These are phyloP conservation scores for Babesia ovata DNA, from an alignment of 169 alveolate genomes.

Conservation along the genomic window DNA sequence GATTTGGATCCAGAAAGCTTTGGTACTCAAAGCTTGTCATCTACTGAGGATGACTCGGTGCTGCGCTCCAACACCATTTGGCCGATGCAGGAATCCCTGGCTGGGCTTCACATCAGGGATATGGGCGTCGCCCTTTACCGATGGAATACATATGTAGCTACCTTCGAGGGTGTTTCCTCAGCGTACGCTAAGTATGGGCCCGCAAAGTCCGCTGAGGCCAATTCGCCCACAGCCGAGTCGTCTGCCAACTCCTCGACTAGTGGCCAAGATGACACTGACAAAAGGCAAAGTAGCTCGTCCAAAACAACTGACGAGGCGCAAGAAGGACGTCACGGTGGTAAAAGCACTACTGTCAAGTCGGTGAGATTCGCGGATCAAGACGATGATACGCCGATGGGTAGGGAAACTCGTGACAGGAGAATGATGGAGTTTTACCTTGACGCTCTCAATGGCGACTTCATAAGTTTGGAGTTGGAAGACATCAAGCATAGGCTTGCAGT, in stretches of 20 bases:
- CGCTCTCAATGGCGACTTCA: slow-evolving; percentile 1
- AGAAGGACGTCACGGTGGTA: background rate
- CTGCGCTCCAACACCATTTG: background rate
- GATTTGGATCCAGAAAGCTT: slow-evolving; percentile 3
- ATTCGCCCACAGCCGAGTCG: background rate
- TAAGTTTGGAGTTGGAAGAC: background rate
- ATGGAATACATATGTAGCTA: slow-evolving; percentile 29
- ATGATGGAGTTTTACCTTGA: background rate
- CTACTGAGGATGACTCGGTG: background rate
- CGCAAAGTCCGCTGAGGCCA: background rate
- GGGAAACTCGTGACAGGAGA: background rate
- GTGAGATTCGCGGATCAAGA: background rate
- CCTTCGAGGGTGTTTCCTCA: background rate
- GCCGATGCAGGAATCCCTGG: slow-evolving; percentile 53
- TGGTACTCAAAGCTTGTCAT: background rate
- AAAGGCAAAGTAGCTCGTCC: background rate
- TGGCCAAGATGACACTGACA: background rate
- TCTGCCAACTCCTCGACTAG: background rate
- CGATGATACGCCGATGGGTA: background rate
- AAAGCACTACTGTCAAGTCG: background rate
- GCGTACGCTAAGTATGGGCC: background rate
- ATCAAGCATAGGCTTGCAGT: slow-evolving; percentile 21
- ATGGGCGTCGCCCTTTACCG: slow-evolving; percentile 33
- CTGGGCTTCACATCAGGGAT: slow-evolving; percentile 26
- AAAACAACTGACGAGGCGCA: background rate